Conservation (phyloP, 352 stramenopile species). For the Globisporangium sylvaticum region DNA sequence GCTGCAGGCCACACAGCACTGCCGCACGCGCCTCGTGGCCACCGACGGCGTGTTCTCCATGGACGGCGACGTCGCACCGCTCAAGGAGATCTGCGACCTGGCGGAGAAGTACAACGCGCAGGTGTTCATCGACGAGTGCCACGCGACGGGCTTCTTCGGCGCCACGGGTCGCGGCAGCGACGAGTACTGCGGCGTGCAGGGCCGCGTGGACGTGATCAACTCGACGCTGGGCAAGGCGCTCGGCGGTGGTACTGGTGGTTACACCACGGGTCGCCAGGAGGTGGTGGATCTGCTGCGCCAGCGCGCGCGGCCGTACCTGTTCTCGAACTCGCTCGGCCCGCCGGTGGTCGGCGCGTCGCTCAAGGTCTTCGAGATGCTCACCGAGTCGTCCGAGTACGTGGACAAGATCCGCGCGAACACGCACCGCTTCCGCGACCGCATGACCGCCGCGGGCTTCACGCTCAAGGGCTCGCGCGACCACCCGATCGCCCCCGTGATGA, state of each 20-base stretch:
- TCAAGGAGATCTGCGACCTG: conserved; percentile 88
- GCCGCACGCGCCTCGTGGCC: conserved; percentile 87
- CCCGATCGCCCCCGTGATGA: conserved; percentile 90
- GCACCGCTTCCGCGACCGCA: conserved; percentile 89
- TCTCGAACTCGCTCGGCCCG: conserved; percentile 91
- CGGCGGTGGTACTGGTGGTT: conserved; percentile 90
- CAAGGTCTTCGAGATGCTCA: conserved; percentile 93
- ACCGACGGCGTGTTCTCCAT: conserved; percentile 95
- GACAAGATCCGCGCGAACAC: conserved; percentile 89
- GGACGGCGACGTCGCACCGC: conserved; percentile 91
- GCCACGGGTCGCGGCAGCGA: conserved; percentile 88
- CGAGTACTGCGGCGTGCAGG: conserved; percentile 89
- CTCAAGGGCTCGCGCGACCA: conserved; percentile 86
- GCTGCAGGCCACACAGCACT: conserved; percentile 88
- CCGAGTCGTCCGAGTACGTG: conserved; percentile 75
- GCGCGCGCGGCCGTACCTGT: conserved; percentile 90
- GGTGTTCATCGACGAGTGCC: conserved; percentile 93
- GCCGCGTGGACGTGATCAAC: conserved; percentile 92
- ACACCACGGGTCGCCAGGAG: conserved; percentile 88
- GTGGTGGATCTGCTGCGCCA: conserved; percentile 91
- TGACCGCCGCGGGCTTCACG: conserved; percentile 88
- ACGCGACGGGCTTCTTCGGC: conserved; percentile 93
- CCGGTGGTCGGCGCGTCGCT: conserved; percentile 92
- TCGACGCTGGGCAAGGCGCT: conserved; percentile 93
- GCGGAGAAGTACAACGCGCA: conserved; percentile 92